These are phyloP conservation scores for Apiospora saccharicola DNA, from an alignment of 2,329 filamentous ascomycete genomes.

Conservation along the genomic window DNA sequence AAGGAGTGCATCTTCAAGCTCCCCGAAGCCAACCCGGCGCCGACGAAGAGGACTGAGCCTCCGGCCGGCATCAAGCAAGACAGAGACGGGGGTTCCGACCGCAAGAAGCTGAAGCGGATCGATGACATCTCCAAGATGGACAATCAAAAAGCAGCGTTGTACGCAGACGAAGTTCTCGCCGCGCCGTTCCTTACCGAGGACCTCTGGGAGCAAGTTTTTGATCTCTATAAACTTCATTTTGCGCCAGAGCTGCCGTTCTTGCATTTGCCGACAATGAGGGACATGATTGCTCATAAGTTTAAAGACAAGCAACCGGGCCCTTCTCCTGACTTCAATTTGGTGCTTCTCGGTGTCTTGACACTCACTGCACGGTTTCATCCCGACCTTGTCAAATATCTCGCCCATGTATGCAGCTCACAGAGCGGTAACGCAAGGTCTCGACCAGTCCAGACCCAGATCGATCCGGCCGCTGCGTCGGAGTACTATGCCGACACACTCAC, in stretches of 20 bases:
- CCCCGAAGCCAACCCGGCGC: conserved; percentile 57
- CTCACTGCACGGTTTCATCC: conserved; percentile 74
- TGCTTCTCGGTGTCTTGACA: conserved; percentile 72
- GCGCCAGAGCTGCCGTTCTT: conserved; percentile 76
- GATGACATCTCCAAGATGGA: conserved; percentile 52
- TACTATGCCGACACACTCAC: conserved; percentile 69
- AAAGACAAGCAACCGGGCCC: conserved; percentile 46
- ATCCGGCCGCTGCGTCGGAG: conserved; percentile 66
- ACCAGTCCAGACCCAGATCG: conserved; percentile 45
- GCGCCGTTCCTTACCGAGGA: conserved; percentile 67
- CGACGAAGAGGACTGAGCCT: conserved; percentile 52
- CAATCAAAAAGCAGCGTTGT: conserved; percentile 43
- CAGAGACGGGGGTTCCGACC: conserved; percentile 54
- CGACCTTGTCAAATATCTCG: conserved; percentile 63
- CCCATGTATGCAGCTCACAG: conserved; percentile 47
- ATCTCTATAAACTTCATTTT: conserved; percentile 75
- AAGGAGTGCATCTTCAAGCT: conserved; percentile 72
- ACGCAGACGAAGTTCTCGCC: conserved; percentile 67
- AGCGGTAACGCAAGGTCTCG: conserved; percentile 45
- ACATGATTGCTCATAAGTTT: conserved; percentile 54
- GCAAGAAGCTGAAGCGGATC: conserved; percentile 55
- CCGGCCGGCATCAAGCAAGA: conserved; percentile 48
- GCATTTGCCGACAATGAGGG: conserved; percentile 69
- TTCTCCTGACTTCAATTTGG: conserved; percentile 59
- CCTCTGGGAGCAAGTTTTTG: conserved; percentile 74